Conservation (phyloP, 371 early-diverging fungal genomes). For the Capniomyces stellatus region DNA sequence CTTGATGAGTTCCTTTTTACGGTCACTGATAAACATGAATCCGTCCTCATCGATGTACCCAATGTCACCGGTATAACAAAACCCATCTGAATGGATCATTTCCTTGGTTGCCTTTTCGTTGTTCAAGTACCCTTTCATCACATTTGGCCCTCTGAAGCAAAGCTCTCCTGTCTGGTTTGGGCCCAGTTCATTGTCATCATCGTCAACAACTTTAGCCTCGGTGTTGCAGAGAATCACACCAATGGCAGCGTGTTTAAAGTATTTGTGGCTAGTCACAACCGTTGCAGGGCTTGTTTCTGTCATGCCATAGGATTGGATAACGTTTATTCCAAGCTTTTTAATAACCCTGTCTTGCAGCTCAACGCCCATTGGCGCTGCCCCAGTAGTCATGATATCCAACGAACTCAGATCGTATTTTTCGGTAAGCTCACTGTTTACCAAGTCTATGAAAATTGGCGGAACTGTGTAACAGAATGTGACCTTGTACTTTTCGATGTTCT, state of each 20-base stretch:
- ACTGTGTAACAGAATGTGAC: constrained; percentile 54
- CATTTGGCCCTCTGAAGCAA: constrained; percentile 70
- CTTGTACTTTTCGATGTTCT: constrained; percentile 40
- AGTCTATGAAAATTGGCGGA: constrained; percentile 52
- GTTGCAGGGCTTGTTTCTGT: constrained; percentile 41
- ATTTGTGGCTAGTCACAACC: background rate
- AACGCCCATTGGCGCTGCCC: constrained; percentile 67
- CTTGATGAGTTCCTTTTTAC: constrained; percentile 46
- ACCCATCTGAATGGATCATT: constrained; percentile 60
- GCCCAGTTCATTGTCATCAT: constrained; percentile 27
- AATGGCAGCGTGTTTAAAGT: background rate
- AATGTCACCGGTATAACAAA: constrained; percentile 92
- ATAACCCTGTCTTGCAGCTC: constrained; percentile 32
- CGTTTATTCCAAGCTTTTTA: constrained; percentile 18
- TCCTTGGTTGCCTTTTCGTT: constrained; percentile 52
- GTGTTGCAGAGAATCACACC: constrained; percentile 16
- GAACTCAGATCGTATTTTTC: constrained; percentile 48
- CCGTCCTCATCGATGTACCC: constrained; percentile 56
- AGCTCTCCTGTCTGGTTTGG: constrained; percentile 48
- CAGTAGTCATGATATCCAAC: constrained; percentile 40
- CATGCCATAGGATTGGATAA: constrained; percentile 54
- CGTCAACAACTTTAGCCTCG: constrained; percentile 45
- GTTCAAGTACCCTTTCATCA: constrained; percentile 69
- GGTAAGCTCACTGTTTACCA: constrained; percentile 43
- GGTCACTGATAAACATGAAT: constrained; percentile 29